Evolutionary conservation across 345 rosid genomes (phyloP).

Genomic region (Gossypium bickii): DNA sequence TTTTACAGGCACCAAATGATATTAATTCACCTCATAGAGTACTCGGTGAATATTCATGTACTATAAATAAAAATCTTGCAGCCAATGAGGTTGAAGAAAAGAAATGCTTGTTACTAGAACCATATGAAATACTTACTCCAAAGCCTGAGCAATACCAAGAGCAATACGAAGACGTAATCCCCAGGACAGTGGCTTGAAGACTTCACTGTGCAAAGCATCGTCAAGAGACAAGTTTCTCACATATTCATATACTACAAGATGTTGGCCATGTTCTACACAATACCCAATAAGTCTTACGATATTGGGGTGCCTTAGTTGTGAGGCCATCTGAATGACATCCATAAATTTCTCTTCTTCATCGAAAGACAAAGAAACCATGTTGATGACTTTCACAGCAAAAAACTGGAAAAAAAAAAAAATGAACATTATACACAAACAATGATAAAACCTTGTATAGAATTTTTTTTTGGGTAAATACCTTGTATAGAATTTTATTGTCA

Average conservation of each 20-base stretch:
- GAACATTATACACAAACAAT: neutral
- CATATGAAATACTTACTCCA: constrained; percentile 54
- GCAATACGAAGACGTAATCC: constrained; percentile 62
- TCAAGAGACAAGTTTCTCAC: constrained; percentile 62
- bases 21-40: neutral
- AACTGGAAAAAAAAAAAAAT: constrained; percentile 38
- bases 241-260: constrained; percentile 75
- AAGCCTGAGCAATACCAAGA: constrained; percentile 71
- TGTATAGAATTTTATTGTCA: neutral
- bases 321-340: constrained; percentile 59
- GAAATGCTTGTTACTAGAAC: neutral
- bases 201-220: constrained; percentile 57
- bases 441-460: neutral
- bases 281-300: constrained; percentile 72
- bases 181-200: constrained; percentile 75
- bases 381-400: constrained; percentile 70
- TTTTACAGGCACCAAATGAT: too few relatives aligned
- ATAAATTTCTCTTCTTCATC: constrained; percentile 72
- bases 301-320: constrained; percentile 75
- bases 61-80: neutral
- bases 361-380: constrained; percentile 59
- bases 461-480: too few relatives aligned
- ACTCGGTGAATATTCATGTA: neutral
- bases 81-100: constrained; percentile 11
- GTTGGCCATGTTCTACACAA: constrained; percentile 75